A percentile compares a stretch with the other conserved stretches of the same genome.
Evolutionary conservation across 1,139 yeast species (phyloP).

Genomic region (Chernovozyma sophiae-reginae): DNA sequence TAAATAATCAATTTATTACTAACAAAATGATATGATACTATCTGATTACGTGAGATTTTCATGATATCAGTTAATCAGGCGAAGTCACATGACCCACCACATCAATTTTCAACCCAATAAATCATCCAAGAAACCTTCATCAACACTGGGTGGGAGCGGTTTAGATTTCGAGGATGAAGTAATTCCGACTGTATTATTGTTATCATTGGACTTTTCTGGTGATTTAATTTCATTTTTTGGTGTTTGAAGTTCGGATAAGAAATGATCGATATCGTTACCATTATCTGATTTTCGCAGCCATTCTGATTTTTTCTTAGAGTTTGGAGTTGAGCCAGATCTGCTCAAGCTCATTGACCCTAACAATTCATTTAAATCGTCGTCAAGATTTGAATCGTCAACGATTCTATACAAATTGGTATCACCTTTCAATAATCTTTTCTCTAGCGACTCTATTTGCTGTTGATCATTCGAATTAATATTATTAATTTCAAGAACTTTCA

Average conservation of each 20-base stretch:
- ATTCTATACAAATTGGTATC: constrained; percentile 4
- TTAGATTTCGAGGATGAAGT: no score
- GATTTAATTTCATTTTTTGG: no score
- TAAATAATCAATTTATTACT: no score
- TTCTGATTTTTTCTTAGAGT: background rate
- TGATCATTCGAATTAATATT: constrained; percentile 25
- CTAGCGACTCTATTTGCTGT: constrained; percentile 23
- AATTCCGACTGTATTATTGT: no score
- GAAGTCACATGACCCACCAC: background rate
- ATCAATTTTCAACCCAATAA: constrained; percentile 11
- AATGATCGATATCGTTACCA: constrained; percentile 2
- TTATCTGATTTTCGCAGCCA: constrained; percentile 4
- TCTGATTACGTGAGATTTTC: constrained; percentile 1
- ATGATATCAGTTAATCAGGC: constrained; percentile 1
- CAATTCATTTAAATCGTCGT: constrained; percentile 10
- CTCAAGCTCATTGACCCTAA: background rate
- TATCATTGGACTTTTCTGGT: no score
- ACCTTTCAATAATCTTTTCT: constrained; percentile 17
- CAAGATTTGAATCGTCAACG: constrained; percentile 13
- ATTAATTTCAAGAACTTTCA: constrained; percentile 36
- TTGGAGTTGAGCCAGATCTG: background rate
- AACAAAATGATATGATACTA: no score
- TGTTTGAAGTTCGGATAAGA: constrained; percentile 1
- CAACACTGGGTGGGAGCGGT: no score
- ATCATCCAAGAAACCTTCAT: constrained; percentile 14